A percentile compares a stretch with the other conserved stretches of the same genome.
Conservation (phyloP, 148 eudicot genomes). For the Fallopia convolvulus region DNA sequence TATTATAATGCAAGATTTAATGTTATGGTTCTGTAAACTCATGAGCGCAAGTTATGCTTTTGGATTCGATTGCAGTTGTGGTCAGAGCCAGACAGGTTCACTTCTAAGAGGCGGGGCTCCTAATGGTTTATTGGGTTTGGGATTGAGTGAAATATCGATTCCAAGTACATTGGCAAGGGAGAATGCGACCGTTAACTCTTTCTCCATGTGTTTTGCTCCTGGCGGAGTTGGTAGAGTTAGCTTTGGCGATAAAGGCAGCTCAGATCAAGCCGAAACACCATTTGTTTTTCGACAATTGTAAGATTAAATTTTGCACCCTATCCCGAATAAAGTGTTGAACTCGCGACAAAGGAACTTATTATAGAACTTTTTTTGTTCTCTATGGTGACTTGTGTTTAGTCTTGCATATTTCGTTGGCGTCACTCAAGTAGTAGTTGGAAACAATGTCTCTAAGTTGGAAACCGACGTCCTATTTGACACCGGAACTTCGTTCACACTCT, state of each 20-base stretch:
- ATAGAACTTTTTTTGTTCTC: too few species aligned
- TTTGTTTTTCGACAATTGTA: constrained; percentile 24
- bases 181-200: constrained; percentile 63
- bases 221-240: constrained; percentile 63
- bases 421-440: constrained; percentile 44
- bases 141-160: constrained; percentile 51
- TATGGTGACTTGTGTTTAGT: constrained; percentile 17
- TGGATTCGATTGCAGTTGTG: constrained; percentile 48
- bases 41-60: too few species aligned
- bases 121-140: constrained; percentile 84
- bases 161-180: constrained; percentile 67
- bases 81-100: constrained; percentile 59
- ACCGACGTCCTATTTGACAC: constrained; percentile 66
- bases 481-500: constrained; percentile 78
- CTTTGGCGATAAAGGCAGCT: constrained; percentile 81
- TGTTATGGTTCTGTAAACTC: too few species aligned
- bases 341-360: too few species aligned
- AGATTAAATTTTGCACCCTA: neutral
- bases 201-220: constrained; percentile 81
- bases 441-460: constrained; percentile 30
- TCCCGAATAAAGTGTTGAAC: too few species aligned
- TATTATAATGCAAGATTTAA: too few species aligned
- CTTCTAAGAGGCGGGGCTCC: constrained; percentile 72
- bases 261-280: constrained; percentile 62
- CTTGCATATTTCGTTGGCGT: constrained; percentile 49